phyloP scores from a whole-genome alignment of 331 rosid genomes.

The Quercus lobata region DNA sequence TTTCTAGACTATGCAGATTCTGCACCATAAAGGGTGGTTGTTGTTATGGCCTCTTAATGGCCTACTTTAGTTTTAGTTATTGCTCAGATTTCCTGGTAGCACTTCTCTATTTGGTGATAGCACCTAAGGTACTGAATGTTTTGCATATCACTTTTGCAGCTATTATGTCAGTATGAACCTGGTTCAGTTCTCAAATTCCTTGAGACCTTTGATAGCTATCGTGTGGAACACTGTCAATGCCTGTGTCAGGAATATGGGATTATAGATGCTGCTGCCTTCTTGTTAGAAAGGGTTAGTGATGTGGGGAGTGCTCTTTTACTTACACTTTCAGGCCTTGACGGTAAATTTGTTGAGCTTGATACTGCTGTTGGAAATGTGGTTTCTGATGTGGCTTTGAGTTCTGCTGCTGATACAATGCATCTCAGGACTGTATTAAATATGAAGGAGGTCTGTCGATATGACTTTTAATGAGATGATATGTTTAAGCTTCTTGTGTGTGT shows the following conservation, averaged over 20 bases:
- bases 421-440: conserved; percentile 37
- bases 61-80: not conserved
- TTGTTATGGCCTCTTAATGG: not conserved
- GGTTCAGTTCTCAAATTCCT: conserved; percentile 86
- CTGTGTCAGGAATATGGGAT: conserved; percentile 86
- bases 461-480: conserved; percentile 11
- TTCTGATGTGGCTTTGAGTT: conserved; percentile 29
- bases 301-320: conserved; percentile 89
- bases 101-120: not conserved
- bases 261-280: conserved; percentile 89
- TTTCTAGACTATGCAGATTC: not conserved
- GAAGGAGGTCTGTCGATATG: conserved; percentile 60
- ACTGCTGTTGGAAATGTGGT: conserved; percentile 60
- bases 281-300: conserved; percentile 93
- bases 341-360: conserved; percentile 75
- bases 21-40: not conserved
- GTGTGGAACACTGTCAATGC: conserved; percentile 84
- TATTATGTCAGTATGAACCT: conserved; percentile 79
- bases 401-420: conserved; percentile 36
- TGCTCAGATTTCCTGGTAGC: not conserved
- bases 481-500: conserved; percentile 10
- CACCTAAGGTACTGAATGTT: conserved; percentile 1
- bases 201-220: conserved; percentile 89
- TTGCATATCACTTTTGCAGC: conserved; percentile 48
- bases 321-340: conserved; percentile 72